phyloP scores from a whole-genome alignment of 352 stramenopile species.

The Pythium monospermum region DNA sequence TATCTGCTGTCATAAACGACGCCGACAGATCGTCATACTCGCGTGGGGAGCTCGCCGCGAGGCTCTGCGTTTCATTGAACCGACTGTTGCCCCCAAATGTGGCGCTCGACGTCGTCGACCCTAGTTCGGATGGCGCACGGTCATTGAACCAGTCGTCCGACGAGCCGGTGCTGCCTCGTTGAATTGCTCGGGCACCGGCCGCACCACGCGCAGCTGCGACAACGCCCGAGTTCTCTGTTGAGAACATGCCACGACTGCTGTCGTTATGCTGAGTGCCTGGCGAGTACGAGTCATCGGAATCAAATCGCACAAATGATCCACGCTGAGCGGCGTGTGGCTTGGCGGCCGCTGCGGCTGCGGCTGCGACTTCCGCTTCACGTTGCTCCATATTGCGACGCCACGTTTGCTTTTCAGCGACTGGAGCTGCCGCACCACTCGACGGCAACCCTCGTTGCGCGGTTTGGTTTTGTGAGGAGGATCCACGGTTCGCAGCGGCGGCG shows the following conservation, averaged over 20 bases:
- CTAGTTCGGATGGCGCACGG: slow-evolving; percentile 11
- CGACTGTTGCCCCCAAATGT: slow-evolving; percentile 1
- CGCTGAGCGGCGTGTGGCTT: slow-evolving; percentile 1
- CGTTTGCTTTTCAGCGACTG: slow-evolving; percentile 14
- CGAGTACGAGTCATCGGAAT: slow-evolving; percentile 19
- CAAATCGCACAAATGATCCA: slow-evolving; percentile 14
- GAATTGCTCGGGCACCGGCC: background rate
- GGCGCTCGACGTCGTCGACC: slow-evolving; percentile 8
- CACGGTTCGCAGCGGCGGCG: slow-evolving; percentile 1
- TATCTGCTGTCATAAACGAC: slow-evolving; percentile 22
- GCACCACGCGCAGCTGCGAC: background rate
- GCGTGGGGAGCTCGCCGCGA: slow-evolving; percentile 7
- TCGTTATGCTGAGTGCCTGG: background rate
- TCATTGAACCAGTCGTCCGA: slow-evolving; percentile 21
- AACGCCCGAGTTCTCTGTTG: background rate
- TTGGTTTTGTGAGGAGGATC: slow-evolving; percentile 9
- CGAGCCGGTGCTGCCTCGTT: slow-evolving; percentile 8
- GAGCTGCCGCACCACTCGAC: background rate
- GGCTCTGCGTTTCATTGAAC: slow-evolving; percentile 3
- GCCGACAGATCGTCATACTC: slow-evolving; percentile 18
- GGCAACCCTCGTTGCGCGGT: background rate
- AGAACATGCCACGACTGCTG: background rate
- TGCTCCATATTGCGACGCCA: slow-evolving; percentile 23
- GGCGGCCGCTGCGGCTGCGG: slow-evolving; percentile 9
- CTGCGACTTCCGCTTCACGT: slow-evolving; percentile 13